These are phyloP conservation scores for Juglanconis sp. DNA, from an alignment of 2,329 filamentous ascomycete species.

Conservation along the genomic window DNA sequence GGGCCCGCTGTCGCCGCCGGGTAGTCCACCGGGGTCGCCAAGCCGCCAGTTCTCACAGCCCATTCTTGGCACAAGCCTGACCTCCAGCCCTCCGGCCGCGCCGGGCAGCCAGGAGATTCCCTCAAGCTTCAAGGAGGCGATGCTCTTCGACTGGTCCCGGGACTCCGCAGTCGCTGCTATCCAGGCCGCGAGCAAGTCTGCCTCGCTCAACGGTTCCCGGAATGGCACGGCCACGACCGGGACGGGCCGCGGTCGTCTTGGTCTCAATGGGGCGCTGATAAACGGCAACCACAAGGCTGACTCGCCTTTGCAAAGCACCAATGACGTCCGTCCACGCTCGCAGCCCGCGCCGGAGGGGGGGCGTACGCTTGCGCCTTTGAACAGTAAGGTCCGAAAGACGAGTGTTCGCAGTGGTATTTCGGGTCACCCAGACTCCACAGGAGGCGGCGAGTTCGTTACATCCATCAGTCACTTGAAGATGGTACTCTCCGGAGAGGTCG, in stretches of 20 bases:
- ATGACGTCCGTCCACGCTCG: conserved; percentile 49
- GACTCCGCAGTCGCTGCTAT: conserved; percentile 68
- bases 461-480: conserved; percentile 64
- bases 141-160: conserved; percentile 76
- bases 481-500: conserved; percentile 52
- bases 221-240: conserved; percentile 59
- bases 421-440: conserved; percentile 33
- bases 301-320: conserved; percentile 47
- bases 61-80: conserved; percentile 50
- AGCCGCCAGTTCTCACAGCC: conserved; percentile 61
- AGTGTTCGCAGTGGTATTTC: conserved; percentile 53
- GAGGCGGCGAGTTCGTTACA: conserved; percentile 51
- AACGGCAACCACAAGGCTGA: conserved; percentile 37
- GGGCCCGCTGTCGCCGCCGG: conserved; percentile 59
- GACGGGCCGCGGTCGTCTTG: conserved; percentile 53
- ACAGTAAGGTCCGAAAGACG: conserved; percentile 47
- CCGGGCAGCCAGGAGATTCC: conserved; percentile 58
- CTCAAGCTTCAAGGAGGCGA: conserved; percentile 64
- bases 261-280: conserved; percentile 48
- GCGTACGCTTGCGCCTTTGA: conserved; percentile 29
- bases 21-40: conserved; percentile 69
- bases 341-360: conserved; percentile 32
- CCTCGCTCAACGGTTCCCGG: conserved; percentile 73
- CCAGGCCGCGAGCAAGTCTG: conserved; percentile 66
- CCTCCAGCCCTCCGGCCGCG: conserved; percentile 31